Evolutionary conservation across 1,139 yeast genomes (phyloP).

Genomic region (Saccharomyces uvarum): DNA sequence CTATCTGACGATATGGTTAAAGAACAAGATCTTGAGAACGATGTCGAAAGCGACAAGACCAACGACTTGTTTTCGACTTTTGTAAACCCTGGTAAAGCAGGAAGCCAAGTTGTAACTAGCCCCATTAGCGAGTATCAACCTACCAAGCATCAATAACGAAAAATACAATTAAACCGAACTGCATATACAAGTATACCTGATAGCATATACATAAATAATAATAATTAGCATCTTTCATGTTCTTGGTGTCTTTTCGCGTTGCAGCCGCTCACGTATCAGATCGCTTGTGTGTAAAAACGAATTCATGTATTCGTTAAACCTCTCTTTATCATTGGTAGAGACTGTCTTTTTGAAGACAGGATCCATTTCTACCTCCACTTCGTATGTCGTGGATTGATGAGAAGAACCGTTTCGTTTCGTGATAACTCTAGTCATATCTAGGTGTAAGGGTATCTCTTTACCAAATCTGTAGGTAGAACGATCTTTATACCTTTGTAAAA

Average conservation of each 20-base stretch:
- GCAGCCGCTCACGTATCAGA: not conserved
- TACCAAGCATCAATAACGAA: not conserved
- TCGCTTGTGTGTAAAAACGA: not conserved
- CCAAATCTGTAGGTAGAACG: not conserved
- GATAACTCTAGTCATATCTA: not conserved
- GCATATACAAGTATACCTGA: not conserved
- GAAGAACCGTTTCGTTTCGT: not conserved
- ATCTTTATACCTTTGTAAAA: not conserved
- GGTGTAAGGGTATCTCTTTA: not conserved
- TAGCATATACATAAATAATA: not conserved
- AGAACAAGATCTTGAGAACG: not conserved
- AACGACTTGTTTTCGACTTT: slow-evolving; percentile 14
- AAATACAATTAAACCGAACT: not conserved
- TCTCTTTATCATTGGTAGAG: not conserved
- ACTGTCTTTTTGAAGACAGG: not conserved
- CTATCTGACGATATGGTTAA: slow-evolving; percentile 6
- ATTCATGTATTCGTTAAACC: not conserved
- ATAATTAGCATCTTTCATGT: not conserved
- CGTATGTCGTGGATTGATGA: not conserved
- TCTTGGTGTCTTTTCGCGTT: not conserved
- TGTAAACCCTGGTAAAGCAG: slow-evolving; percentile 2
- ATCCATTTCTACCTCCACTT: not conserved
- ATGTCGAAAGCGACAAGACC: slow-evolving; percentile 3
- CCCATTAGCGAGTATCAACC: not conserved
- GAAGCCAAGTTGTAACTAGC: not conserved